Evolutionary conservation across 2,329 filamentous ascomycete genomes (phyloP).

Genomic region (Talaromyces piceae): DNA sequence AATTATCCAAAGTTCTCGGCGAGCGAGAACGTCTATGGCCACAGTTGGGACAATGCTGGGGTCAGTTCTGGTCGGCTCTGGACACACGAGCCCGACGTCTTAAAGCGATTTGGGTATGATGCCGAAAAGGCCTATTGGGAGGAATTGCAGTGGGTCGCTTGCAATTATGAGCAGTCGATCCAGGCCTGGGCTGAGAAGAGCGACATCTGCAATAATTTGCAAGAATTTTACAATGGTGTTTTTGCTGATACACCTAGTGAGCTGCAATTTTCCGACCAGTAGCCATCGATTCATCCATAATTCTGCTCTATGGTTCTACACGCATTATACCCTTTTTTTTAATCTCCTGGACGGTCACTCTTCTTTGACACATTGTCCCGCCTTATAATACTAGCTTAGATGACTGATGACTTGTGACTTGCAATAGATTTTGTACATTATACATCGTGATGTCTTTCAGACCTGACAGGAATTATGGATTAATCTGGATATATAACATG

Average conservation of each 20-base stretch:
- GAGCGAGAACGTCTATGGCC: constrained; percentile 30
- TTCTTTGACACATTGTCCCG: neutral
- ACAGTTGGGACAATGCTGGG: constrained; percentile 29
- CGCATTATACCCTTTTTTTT: neutral
- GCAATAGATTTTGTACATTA: constrained; percentile 5
- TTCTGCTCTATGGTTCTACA: neutral
- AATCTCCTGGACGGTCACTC: neutral
- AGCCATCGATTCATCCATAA: constrained; percentile 4
- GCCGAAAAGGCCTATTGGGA: constrained; percentile 34
- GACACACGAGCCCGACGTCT: constrained; percentile 26
- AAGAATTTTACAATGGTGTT: constrained; percentile 15
- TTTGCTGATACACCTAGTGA: constrained; percentile 26
- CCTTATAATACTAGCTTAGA: neutral
- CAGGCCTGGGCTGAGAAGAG: constrained; percentile 23
- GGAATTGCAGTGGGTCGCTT: constrained; percentile 34
- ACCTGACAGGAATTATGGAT: neutral
- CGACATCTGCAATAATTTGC: constrained; percentile 15
- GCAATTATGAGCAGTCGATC: constrained; percentile 28
- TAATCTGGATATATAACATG: neutral
- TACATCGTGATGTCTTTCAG: neutral
- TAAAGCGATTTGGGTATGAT: constrained; percentile 33
- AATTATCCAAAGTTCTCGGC: constrained; percentile 39
- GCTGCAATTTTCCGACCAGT: constrained; percentile 23
- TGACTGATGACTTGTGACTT: neutral
- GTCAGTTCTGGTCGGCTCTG: constrained; percentile 27